phyloP scores from a whole-genome alignment of 345 rosid species.

The Populus tremula region DNA sequence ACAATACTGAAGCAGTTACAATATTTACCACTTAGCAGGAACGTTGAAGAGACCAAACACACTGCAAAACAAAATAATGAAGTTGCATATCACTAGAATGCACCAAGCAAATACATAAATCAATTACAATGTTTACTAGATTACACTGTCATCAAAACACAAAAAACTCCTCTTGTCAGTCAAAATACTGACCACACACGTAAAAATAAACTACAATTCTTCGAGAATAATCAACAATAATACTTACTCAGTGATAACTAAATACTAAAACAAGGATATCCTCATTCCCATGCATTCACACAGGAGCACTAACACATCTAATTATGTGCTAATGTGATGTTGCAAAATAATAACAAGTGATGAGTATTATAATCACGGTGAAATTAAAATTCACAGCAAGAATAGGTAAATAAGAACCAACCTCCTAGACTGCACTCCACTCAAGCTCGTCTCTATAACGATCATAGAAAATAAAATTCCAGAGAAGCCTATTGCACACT shows the following conservation, averaged over 20 bases:
- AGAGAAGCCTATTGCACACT: conserved; percentile 91
- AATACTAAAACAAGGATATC: not conserved
- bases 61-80: conserved; percentile 49
- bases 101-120: no score
- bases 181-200: not conserved
- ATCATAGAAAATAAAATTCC: conserved; percentile 90
- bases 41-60: conserved; percentile 96
- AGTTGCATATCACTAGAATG: not conserved
- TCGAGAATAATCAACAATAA: not conserved
- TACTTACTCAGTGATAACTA: not conserved
- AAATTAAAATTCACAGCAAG: not conserved
- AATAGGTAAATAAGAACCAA: conserved; percentile 27
- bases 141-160: no score
- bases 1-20: conserved; percentile 9
- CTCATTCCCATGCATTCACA: not conserved
- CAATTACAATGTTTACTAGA: no score
- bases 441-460: conserved; percentile 88
- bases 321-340: not conserved
- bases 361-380: no score
- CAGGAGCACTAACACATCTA: no score
- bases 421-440: conserved; percentile 91
- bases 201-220: not conserved
- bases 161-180: not conserved
- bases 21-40: conserved; percentile 77
- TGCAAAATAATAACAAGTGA: not conserved